Evolutionary conservation across 129 eudicot genomes (phyloP), one percentile per base, ranked within the genome.

Genomic region (Flaveria linearis): DNA sequence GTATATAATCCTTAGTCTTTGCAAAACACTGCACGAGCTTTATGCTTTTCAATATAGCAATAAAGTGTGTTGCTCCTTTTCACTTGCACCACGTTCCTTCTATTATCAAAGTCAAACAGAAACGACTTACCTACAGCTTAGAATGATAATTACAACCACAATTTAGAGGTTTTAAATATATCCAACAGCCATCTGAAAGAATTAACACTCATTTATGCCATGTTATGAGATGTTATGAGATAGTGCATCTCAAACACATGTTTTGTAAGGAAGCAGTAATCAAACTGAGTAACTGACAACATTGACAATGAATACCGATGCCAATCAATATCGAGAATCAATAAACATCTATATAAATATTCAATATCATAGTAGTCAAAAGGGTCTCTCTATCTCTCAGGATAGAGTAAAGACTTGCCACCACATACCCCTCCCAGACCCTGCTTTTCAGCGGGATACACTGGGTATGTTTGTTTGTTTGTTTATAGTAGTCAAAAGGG

Each of bases 171-270:
- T 33, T 66, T 66, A 39, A 5, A 36, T 36, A 9, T 7, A 52
- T 65, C 72, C 62, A 63, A 75, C 63, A 64, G 36, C 41, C 73
- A 22, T 65, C 43, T 50, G 39, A 51, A 36, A 76, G 3, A 50
- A 49, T 33, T 12, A 17, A 36, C 53, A 18, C 26, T 36, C 12
- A 5, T 15, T 30, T 10, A 20, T 33, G 20, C 20, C 52, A 72
- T 72, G 20, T 15, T 55, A 72, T 15, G 4, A 12, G 52, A 72
- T 72, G 20, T 15, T 55, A 72, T 15, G 4, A 12, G 52, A 33
- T 72, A 18, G 11, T 72, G 36, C 67, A 55, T 36, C 67, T 9
- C 13, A 53, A 17, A 36, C 13, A 55, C 52, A 72, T 36, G 13
- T 11, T 72, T 53, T 72, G 22, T 17, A 56, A 53, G 1, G 36